Evolutionary conservation across 768 basidiomycete genomes (phyloP).

Genomic region (Mycena galericulata): DNA sequence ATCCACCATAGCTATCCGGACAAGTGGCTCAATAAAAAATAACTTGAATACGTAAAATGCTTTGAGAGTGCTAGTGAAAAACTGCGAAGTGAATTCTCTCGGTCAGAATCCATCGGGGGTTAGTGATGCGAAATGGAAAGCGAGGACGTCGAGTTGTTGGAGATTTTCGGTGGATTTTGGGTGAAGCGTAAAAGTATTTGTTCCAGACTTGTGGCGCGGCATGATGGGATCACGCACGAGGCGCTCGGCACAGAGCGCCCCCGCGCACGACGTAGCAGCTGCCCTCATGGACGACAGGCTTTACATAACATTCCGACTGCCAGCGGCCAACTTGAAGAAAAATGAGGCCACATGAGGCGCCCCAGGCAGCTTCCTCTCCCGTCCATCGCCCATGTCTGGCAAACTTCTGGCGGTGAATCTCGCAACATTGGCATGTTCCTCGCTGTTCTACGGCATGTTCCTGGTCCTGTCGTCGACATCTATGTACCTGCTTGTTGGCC

Average conservation of each 20-base stretch:
- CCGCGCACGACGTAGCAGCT: neutral
- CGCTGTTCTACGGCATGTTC: conserved; percentile 32
- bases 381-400: conserved; percentile 18
- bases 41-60: too few species aligned
- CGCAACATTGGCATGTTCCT: conserved; percentile 15
- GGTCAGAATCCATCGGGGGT: too few species aligned
- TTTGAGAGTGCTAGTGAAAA: too few species aligned
- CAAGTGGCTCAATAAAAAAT: too few species aligned
- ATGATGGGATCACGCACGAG: too few species aligned
- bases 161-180: too few species aligned
- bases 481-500: conserved; percentile 30
- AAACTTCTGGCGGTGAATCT: conserved; percentile 28
- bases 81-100: too few species aligned
- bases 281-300: neutral
- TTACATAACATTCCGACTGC: conserved; percentile 21
- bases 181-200: too few species aligned
- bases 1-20: too few species aligned
- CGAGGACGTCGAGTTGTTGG: too few species aligned
- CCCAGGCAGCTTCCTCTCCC: neutral
- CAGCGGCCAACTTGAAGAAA: neutral
- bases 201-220: too few species aligned
- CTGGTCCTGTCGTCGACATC: conserved; percentile 23
- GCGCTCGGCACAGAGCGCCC: neutral
- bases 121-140: too few species aligned
- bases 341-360: conserved; percentile 8